These are phyloP conservation scores for Bipolaris sorokiniana DNA, from an alignment of 2,329 filamentous ascomycete species.

Conservation along the genomic window DNA sequence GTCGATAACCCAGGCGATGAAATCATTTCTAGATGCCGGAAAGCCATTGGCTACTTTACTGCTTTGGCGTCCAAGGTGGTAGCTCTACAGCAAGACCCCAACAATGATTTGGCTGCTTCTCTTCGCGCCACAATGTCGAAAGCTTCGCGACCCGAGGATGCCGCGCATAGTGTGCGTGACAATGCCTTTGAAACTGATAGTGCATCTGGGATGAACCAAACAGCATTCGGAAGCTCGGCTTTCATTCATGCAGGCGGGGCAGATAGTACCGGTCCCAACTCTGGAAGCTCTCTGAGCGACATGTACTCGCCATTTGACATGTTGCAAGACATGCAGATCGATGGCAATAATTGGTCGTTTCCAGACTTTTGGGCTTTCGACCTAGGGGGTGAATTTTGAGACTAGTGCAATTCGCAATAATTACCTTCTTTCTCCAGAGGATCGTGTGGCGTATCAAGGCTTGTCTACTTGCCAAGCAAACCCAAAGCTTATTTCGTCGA, in stretches of 20 bases:
- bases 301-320: slow-evolving; percentile 26
- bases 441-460: neutral
- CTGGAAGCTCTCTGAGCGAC: slow-evolving; percentile 11
- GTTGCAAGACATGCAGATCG: slow-evolving; percentile 38
- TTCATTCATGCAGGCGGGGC: slow-evolving; percentile 16
- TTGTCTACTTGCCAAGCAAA: neutral
- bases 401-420: neutral
- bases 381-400: slow-evolving; percentile 38
- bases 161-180: slow-evolving; percentile 10
- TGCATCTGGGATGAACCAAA: slow-evolving; percentile 1
- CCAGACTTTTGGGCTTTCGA: slow-evolving; percentile 48
- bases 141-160: slow-evolving; percentile 16
- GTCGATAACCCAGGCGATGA: slow-evolving; percentile 24
- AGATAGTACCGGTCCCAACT: slow-evolving; percentile 8
- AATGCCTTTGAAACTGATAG: neutral
- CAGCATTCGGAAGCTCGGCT: slow-evolving; percentile 3
- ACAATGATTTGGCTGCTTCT: slow-evolving; percentile 27
- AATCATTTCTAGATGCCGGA: slow-evolving; percentile 30
- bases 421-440: neutral
- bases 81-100: slow-evolving; percentile 39
- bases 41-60: slow-evolving; percentile 37
- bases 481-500: too few relatives aligned
- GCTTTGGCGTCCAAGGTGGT: slow-evolving; percentile 38
- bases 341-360: slow-evolving; percentile 40
- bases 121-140: slow-evolving; percentile 29